phyloP scores from a whole-genome alignment of 1,284 basidiomycete genomes.

The Singerocomus rubriflavus region DNA sequence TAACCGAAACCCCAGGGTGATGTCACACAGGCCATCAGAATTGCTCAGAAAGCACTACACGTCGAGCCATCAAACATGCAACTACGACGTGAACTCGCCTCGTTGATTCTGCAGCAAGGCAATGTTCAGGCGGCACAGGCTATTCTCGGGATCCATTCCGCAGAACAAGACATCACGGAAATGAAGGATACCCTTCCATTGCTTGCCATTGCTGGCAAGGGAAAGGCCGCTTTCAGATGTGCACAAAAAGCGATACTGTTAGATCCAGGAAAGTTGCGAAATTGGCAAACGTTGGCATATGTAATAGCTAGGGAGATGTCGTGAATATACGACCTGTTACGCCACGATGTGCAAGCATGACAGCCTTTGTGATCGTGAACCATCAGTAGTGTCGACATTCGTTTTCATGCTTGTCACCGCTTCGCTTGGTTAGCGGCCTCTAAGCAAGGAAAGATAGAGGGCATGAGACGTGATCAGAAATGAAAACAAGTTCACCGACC shows the following conservation, averaged over 20 bases:
- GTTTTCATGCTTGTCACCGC: slow-evolving; percentile 36
- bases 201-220: slow-evolving; percentile 39
- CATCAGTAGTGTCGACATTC: neutral
- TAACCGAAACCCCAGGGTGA: slow-evolving; percentile 42
- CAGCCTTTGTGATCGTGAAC: neutral
- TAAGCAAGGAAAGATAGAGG: slow-evolving; percentile 22
- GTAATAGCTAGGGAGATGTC: slow-evolving; percentile 36
- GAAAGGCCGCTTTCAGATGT: slow-evolving; percentile 36
- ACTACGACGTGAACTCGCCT: slow-evolving; percentile 51
- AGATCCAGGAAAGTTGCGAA: slow-evolving; percentile 54
- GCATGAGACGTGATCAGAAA: slow-evolving; percentile 6
- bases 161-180: slow-evolving; percentile 30
- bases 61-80: slow-evolving; percentile 52
- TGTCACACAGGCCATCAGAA: slow-evolving; percentile 45
- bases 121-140: slow-evolving; percentile 41
- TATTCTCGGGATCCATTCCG: slow-evolving; percentile 33
- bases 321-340: slow-evolving; percentile 19
- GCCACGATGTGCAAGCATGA: neutral
- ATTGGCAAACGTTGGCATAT: slow-evolving; percentile 62
- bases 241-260: slow-evolving; percentile 70
- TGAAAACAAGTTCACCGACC: slow-evolving; percentile 49
- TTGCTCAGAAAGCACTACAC: slow-evolving; percentile 55
- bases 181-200: slow-evolving; percentile 43
- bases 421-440: slow-evolving; percentile 56
- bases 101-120: slow-evolving; percentile 49